A percentile compares a stretch with the other conserved stretches of the same genome.
phyloP scores from a whole-genome alignment of 768 basidiomycete genomes.

The Russula emetica region DNA sequence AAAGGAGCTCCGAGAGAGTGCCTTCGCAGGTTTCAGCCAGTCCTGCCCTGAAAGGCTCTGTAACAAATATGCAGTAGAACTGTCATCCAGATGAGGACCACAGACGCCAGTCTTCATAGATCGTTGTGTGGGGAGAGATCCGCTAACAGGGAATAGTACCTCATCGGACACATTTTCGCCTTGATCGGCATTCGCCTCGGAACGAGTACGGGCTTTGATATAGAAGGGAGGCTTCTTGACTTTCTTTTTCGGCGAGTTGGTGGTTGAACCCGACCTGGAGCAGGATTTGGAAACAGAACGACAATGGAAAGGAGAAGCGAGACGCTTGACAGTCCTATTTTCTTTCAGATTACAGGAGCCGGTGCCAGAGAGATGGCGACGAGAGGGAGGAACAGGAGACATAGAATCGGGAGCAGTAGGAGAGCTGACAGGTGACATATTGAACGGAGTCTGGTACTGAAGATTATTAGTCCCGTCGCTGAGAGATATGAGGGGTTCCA shows the following conservation, averaged over 20 bases:
- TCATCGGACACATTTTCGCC: conserved; percentile 11
- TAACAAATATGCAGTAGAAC: conserved; percentile 20
- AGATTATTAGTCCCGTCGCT: conserved; percentile 29
- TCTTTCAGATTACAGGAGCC: conserved; percentile 42
- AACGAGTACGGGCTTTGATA: conserved; percentile 41
- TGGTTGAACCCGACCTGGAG: conserved; percentile 34
- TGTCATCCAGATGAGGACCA: neutral
- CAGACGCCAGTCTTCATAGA: conserved; percentile 16
- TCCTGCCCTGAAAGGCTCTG: conserved; percentile 26
- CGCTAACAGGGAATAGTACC: conserved; percentile 6
- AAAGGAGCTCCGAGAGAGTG: conserved; percentile 29
- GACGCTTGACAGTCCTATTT: conserved; percentile 31
- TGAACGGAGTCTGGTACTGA: conserved; percentile 27
- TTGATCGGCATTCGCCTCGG: conserved; percentile 28
- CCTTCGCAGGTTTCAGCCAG: conserved; percentile 35
- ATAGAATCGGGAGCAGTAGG: conserved; percentile 35
- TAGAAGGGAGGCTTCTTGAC: conserved; percentile 29
- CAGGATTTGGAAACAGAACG: conserved; percentile 40
- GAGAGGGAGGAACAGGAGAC: conserved; percentile 42
- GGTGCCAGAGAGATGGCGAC: conserved; percentile 38
- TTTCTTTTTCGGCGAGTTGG: conserved; percentile 29
- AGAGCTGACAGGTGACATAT: conserved; percentile 25
- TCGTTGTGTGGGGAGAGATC: conserved; percentile 16
- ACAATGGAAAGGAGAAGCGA: conserved; percentile 47
- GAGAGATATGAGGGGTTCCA: conserved; percentile 21